Evolutionary conservation across 2,329 filamentous ascomycete genomes (phyloP).

Genomic region (Arthroderma uncinatum): DNA sequence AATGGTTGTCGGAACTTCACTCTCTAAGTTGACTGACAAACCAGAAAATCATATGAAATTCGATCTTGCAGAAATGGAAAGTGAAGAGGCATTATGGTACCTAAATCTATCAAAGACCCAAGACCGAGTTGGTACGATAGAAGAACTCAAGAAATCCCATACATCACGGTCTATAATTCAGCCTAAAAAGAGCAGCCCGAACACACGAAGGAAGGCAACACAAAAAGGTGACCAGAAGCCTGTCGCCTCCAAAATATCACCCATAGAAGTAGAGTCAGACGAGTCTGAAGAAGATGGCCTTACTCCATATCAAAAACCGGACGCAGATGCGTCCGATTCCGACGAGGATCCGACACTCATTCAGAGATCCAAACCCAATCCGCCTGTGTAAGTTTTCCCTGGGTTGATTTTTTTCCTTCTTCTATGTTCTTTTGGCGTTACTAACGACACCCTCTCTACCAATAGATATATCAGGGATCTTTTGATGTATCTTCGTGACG

Average conservation of each 20-base stretch:
- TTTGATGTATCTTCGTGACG: conserved; percentile 64
- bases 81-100: conserved; percentile 64
- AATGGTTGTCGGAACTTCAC: conserved; percentile 71
- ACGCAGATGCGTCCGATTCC: conserved; percentile 79
- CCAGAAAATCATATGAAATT: conserved; percentile 68
- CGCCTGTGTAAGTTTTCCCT: conserved; percentile 53
- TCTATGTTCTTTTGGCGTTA: neutral
- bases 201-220: conserved; percentile 10
- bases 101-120: conserved; percentile 51
- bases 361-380: conserved; percentile 66
- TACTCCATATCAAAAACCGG: conserved; percentile 69
- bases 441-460: conserved; percentile 10
- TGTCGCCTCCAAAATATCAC: conserved; percentile 35
- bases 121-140: conserved; percentile 52
- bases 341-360: conserved; percentile 87
- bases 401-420: conserved; percentile 9
- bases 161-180: conserved; percentile 8
- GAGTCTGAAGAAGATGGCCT: conserved; percentile 56
- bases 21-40: conserved; percentile 53
- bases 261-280: conserved; percentile 53
- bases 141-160: conserved; percentile 34
- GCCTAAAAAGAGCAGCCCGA: conserved; percentile 5
- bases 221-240: conserved; percentile 5
- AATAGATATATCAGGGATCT: conserved; percentile 68
- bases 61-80: conserved; percentile 65